Evolutionary conservation across 2,329 filamentous ascomycete genomes (phyloP).

Genomic region (Microdochium trichocladiopsis): DNA sequence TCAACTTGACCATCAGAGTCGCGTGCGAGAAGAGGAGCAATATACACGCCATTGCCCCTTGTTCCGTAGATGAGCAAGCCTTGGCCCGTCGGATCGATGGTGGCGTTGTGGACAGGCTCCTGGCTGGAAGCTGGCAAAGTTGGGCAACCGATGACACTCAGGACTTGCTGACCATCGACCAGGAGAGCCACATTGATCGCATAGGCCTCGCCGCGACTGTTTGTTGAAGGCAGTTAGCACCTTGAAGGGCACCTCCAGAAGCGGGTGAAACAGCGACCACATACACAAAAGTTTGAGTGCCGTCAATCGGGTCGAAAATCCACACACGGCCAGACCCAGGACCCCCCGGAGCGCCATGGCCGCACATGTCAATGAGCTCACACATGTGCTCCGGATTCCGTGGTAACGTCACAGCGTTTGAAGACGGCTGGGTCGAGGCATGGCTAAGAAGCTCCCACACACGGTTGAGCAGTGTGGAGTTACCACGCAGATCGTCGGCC

Average conservation of each 20-base stretch:
- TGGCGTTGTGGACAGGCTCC: slow-evolving; percentile 32
- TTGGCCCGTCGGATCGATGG: slow-evolving; percentile 31
- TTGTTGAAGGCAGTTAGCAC: background rate
- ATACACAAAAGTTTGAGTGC: slow-evolving; percentile 48
- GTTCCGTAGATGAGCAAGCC: slow-evolving; percentile 47
- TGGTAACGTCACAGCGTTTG: background rate
- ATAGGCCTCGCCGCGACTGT: slow-evolving; percentile 36
- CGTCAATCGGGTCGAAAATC: slow-evolving; percentile 56
- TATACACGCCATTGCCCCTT: slow-evolving; percentile 33
- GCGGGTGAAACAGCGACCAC: background rate
- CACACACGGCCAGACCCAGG: slow-evolving; percentile 34
- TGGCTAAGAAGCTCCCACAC: slow-evolving; percentile 35
- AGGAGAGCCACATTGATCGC: slow-evolving; percentile 50
- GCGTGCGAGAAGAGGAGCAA: slow-evolving; percentile 33
- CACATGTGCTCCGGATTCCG: slow-evolving; percentile 33
- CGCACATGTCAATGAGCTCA: slow-evolving; percentile 45
- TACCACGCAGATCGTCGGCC: slow-evolving; percentile 35
- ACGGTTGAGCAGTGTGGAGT: slow-evolving; percentile 31
- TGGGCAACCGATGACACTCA: slow-evolving; percentile 42
- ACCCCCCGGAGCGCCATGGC: slow-evolving; percentile 26
- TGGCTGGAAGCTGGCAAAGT: slow-evolving; percentile 31
- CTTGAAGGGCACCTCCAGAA: background rate
- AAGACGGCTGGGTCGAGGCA: slow-evolving; percentile 21
- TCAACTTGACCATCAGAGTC: background rate
- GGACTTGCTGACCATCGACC: slow-evolving; percentile 38